These are phyloP conservation scores for Calendula officinalis DNA, from an alignment of 129 eudicot genomes.

Conservation along the genomic window DNA sequence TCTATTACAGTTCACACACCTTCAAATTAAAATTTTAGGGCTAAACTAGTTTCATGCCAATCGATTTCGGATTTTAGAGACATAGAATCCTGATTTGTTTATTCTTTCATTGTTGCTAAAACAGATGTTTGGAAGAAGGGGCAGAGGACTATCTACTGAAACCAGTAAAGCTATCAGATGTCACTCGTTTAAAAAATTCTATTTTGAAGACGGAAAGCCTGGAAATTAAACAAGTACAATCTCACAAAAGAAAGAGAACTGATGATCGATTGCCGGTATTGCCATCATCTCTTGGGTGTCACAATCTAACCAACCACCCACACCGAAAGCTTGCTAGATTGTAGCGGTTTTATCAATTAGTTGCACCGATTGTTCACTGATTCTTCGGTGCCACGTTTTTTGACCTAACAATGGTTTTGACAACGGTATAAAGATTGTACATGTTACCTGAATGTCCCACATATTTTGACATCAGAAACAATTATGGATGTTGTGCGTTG, in stretches of 20 bases:
- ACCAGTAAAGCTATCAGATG: not conserved
- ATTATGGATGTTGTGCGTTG: conserved; percentile 17
- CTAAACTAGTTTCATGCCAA: too few species aligned
- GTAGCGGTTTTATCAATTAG: not conserved
- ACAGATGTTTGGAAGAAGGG: conserved; percentile 30
- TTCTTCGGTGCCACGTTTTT: conserved; percentile 10
- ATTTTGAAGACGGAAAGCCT: conserved; percentile 38
- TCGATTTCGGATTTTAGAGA: not conserved
- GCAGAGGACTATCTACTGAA: not conserved
- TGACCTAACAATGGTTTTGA: conserved; percentile 17
- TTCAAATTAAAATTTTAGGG: too few species aligned
- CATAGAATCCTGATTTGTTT: not conserved
- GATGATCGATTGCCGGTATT: conserved; percentile 23
- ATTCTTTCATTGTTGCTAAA: not conserved
- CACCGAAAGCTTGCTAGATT: conserved; percentile 35
- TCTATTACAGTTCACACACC: not conserved
- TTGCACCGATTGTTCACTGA: too few species aligned
- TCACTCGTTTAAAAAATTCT: conserved; percentile 52
- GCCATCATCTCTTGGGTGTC: conserved; percentile 24
- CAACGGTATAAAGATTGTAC: conserved; percentile 6
- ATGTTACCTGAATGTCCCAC: conserved; percentile 14
- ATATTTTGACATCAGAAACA: conserved; percentile 30
- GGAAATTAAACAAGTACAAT: conserved; percentile 20
- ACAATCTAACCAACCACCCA: conserved; percentile 2
- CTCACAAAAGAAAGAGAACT: conserved; percentile 31